Evolutionary conservation across 257 asterid genomes (phyloP).

Genomic region (Paulownia fortunei): DNA sequence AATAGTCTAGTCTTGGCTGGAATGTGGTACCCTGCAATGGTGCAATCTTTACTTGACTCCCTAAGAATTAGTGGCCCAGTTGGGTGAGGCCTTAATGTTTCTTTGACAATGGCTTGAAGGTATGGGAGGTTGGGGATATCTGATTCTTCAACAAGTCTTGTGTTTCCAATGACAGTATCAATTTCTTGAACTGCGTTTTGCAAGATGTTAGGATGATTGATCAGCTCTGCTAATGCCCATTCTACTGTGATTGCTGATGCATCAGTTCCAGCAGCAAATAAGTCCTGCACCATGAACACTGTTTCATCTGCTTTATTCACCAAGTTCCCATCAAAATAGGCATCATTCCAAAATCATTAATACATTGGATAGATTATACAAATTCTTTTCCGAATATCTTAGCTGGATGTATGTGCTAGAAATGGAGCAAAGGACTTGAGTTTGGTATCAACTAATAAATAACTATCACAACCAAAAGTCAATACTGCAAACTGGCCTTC

Average conservation of each 20-base stretch:
- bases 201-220: slow-evolving; percentile 64
- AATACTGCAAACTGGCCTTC: too few species aligned
- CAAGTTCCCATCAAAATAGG: not conserved
- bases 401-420: too few species aligned
- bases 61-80: slow-evolving; percentile 66
- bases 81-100: slow-evolving; percentile 82
- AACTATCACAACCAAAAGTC: too few species aligned
- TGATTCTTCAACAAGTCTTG: slow-evolving; percentile 60
- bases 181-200: slow-evolving; percentile 61
- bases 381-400: too few species aligned
- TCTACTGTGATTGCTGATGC: slow-evolving; percentile 80
- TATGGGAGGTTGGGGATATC: slow-evolving; percentile 65
- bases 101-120: slow-evolving; percentile 74
- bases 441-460: too few species aligned
- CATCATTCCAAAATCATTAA: too few species aligned
- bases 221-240: slow-evolving; percentile 85
- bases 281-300: slow-evolving; percentile 68
- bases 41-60: slow-evolving; percentile 59
- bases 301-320: not conserved
- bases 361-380: too few species aligned
- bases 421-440: too few species aligned
- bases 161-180: slow-evolving; percentile 45
- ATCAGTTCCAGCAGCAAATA: slow-evolving; percentile 80
- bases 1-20: slow-evolving; percentile 62
- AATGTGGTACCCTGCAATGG: slow-evolving; percentile 51